These are phyloP conservation scores for Boletus rex-veris DNA, from an alignment of 768 basidiomycete genomes.

Conservation along the genomic window DNA sequence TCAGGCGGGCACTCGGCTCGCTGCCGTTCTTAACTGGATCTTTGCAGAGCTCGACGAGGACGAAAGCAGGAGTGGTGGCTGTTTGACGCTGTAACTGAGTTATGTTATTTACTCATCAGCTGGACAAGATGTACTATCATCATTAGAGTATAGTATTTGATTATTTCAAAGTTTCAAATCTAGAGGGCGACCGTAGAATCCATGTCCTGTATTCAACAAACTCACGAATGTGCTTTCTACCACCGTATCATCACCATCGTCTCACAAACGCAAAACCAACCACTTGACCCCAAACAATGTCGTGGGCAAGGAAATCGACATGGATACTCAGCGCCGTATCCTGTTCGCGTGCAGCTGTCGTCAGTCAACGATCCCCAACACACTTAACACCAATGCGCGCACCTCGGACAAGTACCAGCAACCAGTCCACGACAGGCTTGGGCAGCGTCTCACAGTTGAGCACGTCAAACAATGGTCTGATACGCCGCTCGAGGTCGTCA, in stretches of 20 bases:
- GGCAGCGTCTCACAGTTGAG: slow-evolving; percentile 89
- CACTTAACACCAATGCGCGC: slow-evolving; percentile 14
- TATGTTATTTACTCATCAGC: neutral
- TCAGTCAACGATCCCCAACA: neutral
- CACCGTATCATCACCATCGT: no score
- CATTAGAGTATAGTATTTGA: no score
- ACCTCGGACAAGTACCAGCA: slow-evolving; percentile 75
- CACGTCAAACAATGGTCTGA: slow-evolving; percentile 86
- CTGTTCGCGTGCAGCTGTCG: slow-evolving; percentile 59
- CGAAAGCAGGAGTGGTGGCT: neutral
- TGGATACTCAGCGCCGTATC: slow-evolving; percentile 81
- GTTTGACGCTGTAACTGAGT: slow-evolving; percentile 3
- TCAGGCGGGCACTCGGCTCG: slow-evolving; percentile 80
- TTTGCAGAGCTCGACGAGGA: slow-evolving; percentile 35
- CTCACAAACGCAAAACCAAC: slow-evolving; percentile 66
- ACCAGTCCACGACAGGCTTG: slow-evolving; percentile 61
- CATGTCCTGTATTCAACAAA: no score
- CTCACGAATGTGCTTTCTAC: no score
- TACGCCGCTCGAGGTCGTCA: slow-evolving; percentile 84
- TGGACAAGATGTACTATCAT: no score
- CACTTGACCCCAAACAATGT: slow-evolving; percentile 93
- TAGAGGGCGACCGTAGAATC: no score
- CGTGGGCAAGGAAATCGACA: slow-evolving; percentile 80
- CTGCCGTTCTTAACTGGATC: slow-evolving; percentile 75
- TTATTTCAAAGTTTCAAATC: no score